These are phyloP conservation scores for Moesziomyces aphidis DNA, from an alignment of 1,284 basidiomycete genomes.

Conservation along the genomic window DNA sequence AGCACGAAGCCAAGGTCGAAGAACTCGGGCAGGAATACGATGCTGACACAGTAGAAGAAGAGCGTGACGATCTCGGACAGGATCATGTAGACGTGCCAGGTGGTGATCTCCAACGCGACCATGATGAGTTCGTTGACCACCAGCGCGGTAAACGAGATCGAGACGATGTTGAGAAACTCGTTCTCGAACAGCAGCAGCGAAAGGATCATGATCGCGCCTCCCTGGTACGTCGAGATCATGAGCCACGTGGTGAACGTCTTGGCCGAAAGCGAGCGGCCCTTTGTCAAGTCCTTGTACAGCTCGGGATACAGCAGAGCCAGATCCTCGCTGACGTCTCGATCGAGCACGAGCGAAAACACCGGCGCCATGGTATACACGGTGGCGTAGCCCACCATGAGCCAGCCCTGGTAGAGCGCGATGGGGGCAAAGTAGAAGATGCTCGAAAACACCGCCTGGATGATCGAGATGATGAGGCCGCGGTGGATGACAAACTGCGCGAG, in stretches of 20 bases:
- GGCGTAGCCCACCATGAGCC: constrained; percentile 97
- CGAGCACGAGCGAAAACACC: constrained; percentile 95
- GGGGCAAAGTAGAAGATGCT: constrained; percentile 99
- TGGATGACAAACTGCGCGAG: constrained; percentile 99
- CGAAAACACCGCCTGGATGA: constrained; percentile 89
- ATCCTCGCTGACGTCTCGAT: constrained; percentile 95
- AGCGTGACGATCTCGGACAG: constrained; percentile 90
- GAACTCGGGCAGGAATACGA: constrained; percentile 93
- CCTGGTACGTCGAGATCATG: constrained; percentile 98
- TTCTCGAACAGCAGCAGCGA: constrained; percentile 95
- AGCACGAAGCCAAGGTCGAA: constrained; percentile 96
- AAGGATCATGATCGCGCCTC: constrained; percentile 98
- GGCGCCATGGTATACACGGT: constrained; percentile 99
- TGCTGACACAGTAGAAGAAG: constrained; percentile 88
- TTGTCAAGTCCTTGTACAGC: constrained; percentile 93
- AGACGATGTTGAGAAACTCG: constrained; percentile 97
- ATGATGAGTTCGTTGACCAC: constrained; percentile 98
- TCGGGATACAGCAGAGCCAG: constrained; percentile 95
- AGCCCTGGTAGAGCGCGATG: constrained; percentile 97
- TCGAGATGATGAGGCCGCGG: constrained; percentile 90
- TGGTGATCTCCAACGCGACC: constrained; percentile 97
- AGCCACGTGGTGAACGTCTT: constrained; percentile 99
- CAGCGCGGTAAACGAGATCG: constrained; percentile 96
- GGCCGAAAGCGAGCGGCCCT: constrained; percentile 78
- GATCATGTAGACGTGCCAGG: constrained; percentile 98